Evolutionary conservation across 441 rosid genomes (phyloP).

Genomic region (Erodium texanum): DNA sequence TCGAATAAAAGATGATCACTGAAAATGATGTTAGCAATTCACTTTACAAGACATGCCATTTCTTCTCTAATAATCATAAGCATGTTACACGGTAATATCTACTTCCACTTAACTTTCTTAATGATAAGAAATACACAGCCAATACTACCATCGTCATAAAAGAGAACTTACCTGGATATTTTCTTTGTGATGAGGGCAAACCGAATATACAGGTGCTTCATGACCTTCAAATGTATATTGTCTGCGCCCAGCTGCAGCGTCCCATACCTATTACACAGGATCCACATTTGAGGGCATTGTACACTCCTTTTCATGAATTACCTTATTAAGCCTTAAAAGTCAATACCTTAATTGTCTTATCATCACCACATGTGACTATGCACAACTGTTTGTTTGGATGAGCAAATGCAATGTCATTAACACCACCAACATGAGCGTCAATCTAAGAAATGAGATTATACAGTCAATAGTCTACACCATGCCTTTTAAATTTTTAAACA

Average conservation of each 20-base stretch:
- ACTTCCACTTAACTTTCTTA: neutral
- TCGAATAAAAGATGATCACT: neutral
- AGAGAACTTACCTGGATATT: constrained; percentile 50
- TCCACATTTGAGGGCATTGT: neutral
- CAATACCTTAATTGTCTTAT: constrained; percentile 53
- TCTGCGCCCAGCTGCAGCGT: constrained; percentile 42
- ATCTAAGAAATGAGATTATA: constrained; percentile 29
- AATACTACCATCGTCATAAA: neutral
- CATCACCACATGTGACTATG: constrained; percentile 71
- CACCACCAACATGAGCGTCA: constrained; percentile 72
- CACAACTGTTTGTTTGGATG: constrained; percentile 57
- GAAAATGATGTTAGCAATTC: neutral
- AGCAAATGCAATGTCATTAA: constrained; percentile 66
- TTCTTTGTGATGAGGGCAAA: constrained; percentile 75
- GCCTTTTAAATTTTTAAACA: neutral
- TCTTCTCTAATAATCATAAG: neutral
- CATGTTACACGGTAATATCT: neutral
- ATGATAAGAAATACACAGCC: neutral
- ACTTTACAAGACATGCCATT: neutral
- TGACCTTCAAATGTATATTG: constrained; percentile 57
- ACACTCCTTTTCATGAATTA: neutral
- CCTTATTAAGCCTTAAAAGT: neutral
- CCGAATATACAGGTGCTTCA: constrained; percentile 67
- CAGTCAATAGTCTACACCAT: neutral
- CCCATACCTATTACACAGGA: constrained; percentile 56